These are phyloP conservation scores for Chlamydomonas sp. DNA, from an alignment of 139 green algal genomes.

Conservation along the genomic window DNA sequence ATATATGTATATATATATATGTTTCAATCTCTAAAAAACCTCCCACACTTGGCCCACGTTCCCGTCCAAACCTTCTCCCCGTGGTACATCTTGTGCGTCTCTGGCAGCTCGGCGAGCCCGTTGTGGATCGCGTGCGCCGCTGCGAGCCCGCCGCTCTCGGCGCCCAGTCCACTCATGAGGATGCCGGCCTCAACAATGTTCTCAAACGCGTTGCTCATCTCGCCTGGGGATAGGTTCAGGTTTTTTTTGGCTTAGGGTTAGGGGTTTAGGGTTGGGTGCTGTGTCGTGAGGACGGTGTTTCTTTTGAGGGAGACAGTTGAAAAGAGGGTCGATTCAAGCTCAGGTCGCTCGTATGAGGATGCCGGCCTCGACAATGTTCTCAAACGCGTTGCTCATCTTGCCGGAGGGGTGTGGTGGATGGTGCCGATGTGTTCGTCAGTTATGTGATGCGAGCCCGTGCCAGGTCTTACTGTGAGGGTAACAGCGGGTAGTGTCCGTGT, in stretches of 20 bases:
- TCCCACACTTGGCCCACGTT: background rate
- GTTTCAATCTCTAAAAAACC: too few relatives aligned
- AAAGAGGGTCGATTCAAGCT: background rate
- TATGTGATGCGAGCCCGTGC: too few relatives aligned
- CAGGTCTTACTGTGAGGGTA: too few relatives aligned
- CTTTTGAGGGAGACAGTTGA: background rate
- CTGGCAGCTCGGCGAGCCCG: background rate
- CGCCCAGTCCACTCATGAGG: constrained; percentile 7
- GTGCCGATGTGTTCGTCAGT: too few relatives aligned
- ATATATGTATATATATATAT: too few relatives aligned
- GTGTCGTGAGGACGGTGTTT: background rate
- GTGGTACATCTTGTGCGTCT: constrained; percentile 4
- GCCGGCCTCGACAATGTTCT: background rate
- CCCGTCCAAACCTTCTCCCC: background rate
- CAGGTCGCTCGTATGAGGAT: background rate
- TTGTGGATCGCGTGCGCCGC: constrained; percentile 2
- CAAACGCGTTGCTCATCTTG: background rate
- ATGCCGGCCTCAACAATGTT: constrained; percentile 2
- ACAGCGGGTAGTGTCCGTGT: too few relatives aligned
- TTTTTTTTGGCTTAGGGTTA: background rate
- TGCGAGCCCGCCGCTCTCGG: background rate
- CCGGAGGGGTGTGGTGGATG: too few relatives aligned
- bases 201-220: background rate
- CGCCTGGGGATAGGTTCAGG: background rate
- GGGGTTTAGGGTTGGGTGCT: background rate